Base-by-base conservation (phyloP, 169 alveolate species). In the Sarcocystis neurona region DNA sequence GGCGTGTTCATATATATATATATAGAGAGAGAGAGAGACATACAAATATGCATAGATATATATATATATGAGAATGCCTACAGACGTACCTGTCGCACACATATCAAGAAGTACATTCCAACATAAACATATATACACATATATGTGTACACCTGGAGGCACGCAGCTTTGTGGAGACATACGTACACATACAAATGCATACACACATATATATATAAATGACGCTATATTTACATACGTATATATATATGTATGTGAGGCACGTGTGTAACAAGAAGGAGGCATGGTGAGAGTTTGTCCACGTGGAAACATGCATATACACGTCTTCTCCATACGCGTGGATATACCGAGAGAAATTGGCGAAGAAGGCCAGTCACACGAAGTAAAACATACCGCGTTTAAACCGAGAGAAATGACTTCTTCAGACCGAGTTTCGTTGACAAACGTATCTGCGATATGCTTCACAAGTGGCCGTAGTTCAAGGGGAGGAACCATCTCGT, bases 401-500 rank as follows among this genome's bases (percentile, higher is more conserved):
- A 97, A 80, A 23, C 98, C 98, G 84, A 95, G 90, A 18, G 96
- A 93, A 53, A 97, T 91, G 60, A 91, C 91, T 48, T 93, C 94
- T 46, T 95, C 95, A 8, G 93, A 91, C 34, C 95, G 94, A 50
- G 94, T 93, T 72, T 96, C 98, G 87, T 93, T 95, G 32, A 97
- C 95, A 80, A 95, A 97, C 87, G 92, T 93, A 53, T 95, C 96
- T 58, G 95, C 93, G 39, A 97, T 91, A 74, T 94, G 94, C 58
- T 94, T 94, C 46, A 96, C 90, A 34, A 95, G 47, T 32, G 97
- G 96, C 23, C 91, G 91, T 18, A 97, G 84, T 77, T 97, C 98
- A 18, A 92, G 94, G 30, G 98, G 98, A 15, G 98, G 98, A 10
- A 97, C 95, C 34, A 92, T 90, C 20, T 94, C 96, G 85, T 97